Evolutionary conservation across 1,284 basidiomycete species (phyloP).

Genomic region (Sanghuangporus weigelae): DNA sequence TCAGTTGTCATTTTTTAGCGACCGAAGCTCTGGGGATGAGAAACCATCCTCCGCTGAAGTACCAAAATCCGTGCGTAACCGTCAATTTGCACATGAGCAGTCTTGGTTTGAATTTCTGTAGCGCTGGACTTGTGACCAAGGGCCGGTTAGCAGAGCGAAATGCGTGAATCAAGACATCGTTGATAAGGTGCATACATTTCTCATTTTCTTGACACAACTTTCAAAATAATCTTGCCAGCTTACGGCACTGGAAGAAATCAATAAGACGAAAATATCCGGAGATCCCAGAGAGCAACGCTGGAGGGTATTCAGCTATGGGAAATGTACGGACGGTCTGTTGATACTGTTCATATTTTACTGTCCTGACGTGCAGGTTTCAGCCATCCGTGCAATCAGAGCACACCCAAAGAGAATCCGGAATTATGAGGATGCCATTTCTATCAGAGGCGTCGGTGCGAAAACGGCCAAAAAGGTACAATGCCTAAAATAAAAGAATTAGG

Average conservation of each 20-base stretch:
- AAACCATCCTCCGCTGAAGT: neutral
- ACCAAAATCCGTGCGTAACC: neutral
- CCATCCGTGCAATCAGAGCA: constrained; percentile 46
- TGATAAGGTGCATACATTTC: constrained; percentile 44
- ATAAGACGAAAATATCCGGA: constrained; percentile 44
- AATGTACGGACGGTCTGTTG: constrained; percentile 39
- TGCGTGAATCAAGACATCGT: constrained; percentile 64
- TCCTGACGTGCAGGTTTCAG: constrained; percentile 30
- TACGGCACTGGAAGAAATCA: constrained; percentile 52
- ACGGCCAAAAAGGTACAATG: constrained; percentile 67
- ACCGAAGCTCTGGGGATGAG: neutral
- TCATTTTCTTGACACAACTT: neutral
- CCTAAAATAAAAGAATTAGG: neutral
- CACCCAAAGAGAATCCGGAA: constrained; percentile 59
- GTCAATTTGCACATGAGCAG: neutral
- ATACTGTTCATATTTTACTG: constrained; percentile 3
- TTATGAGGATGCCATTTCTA: constrained; percentile 54
- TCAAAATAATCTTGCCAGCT: constrained; percentile 39
- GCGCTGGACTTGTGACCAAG: constrained; percentile 60
- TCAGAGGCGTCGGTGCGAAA: constrained; percentile 67
- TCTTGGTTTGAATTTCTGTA: constrained; percentile 21
- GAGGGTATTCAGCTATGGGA: constrained; percentile 55
- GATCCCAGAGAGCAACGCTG: constrained; percentile 51
- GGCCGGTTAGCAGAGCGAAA: constrained; percentile 24
- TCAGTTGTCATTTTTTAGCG: neutral